Evolutionary conservation across 371 early-diverging fungal species (phyloP).

Genomic region (Circinella umbellata): DNA sequence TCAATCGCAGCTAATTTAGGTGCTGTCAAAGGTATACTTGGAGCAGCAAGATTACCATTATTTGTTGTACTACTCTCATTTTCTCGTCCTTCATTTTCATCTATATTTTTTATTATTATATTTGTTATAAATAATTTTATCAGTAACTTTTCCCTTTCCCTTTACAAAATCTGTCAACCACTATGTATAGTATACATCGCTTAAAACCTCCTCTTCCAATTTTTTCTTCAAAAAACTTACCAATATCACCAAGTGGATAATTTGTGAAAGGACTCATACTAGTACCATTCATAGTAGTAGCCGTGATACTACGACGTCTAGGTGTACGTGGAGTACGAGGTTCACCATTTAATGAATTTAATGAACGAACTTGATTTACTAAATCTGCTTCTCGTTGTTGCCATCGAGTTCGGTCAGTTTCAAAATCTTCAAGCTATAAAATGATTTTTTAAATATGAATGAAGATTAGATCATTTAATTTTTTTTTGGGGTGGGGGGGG

Average conservation of each 20-base stretch:
- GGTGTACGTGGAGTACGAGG: slow-evolving; percentile 52
- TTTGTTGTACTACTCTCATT: slow-evolving; percentile 1
- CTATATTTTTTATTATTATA: neutral
- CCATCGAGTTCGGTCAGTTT: slow-evolving; percentile 48
- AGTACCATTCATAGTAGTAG: slow-evolving; percentile 27
- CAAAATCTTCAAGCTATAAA: slow-evolving; percentile 46
- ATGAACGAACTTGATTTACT: slow-evolving; percentile 46
- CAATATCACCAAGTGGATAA: slow-evolving; percentile 37
- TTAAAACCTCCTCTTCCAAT: no score
- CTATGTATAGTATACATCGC: no score
- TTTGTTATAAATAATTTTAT: neutral
- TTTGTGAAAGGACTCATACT: slow-evolving; percentile 39
- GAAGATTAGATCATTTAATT: neutral
- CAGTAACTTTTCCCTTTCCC: no score
- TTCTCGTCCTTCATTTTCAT: neutral
- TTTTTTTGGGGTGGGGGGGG: neutral
- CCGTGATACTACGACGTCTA: slow-evolving; percentile 45
- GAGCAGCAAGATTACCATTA: neutral
- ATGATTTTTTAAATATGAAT: neutral
- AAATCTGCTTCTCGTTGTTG: slow-evolving; percentile 54
- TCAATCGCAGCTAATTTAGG: slow-evolving; percentile 49
- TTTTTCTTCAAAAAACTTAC: slow-evolving; percentile 13
- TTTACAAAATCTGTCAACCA: no score
- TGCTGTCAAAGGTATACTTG: slow-evolving; percentile 2
- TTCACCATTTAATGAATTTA: slow-evolving; percentile 35